Evolutionary conservation across 352 stramenopile genomes (phyloP), one percentile per base, ranked within the genome.

Genomic region (Pythium inflatum): DNA sequence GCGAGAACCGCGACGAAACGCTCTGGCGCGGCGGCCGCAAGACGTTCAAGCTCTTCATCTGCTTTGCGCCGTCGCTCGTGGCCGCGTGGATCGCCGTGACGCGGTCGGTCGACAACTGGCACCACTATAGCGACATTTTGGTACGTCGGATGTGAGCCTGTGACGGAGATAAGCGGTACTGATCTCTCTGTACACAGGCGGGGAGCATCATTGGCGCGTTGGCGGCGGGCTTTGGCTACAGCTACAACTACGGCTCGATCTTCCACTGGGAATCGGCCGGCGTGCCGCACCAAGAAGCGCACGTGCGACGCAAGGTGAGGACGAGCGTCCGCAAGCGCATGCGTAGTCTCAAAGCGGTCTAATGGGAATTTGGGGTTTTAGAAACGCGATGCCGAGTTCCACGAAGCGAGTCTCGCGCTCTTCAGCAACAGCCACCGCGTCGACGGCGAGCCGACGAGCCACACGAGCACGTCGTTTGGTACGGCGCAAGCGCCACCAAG

Each of bases 41-140:
- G 64, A 87, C 75, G 36, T 27, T 91, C 49, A 82, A 88, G 74
- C 66, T 93, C 8, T 89, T 93, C 56, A 5, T 93, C 33, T 90
- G 84, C 67, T 90, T 87, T 61, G 41, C 73, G 14, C 87, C 87
- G 24, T 78, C 80, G 27, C 31, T 92, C 2, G 48, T 93, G 14
- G 85, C 87, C 22, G 48, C 86, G 3, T 95, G 87, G 87, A 81
- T 93, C 40, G 75, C 81, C 2, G 71, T 93, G 30, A 90, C 87
- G 18, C 87, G 87, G 50, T 89, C 84, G 30, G 81, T 92, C 53
- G 87, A 93, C 74, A 95, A 95, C 64, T 93, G 87, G 87, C 87
- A 95, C 61, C 82, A 95, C 71, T 95, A 93, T 74, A 84, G 67
- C 31, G 87, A 93, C 62, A 92, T 94, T 48, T 40, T 92, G 58